Evolutionary conservation across 192 early-diverging fungal genomes (phyloP), one percentile per base, ranked within the genome.

Genomic region (Chytriomyces hyalinus): DNA sequence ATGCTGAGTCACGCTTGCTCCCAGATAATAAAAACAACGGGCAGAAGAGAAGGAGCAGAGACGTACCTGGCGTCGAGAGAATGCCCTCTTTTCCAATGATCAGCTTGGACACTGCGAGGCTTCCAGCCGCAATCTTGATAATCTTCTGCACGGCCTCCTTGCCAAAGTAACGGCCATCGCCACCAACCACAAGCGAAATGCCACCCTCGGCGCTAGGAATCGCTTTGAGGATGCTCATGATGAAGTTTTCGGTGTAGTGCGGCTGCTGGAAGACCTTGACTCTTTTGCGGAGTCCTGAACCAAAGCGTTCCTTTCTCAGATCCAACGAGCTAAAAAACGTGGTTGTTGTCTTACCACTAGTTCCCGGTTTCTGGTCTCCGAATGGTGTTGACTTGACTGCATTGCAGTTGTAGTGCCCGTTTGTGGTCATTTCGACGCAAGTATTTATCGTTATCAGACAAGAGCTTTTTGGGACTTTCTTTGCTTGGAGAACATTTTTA

Each of bases 361-460:
- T 99, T 62, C 97, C 97, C 46, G 96, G 97, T 85, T 97, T 98
- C 86, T 99, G 97, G 73, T 92, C 96, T n/a, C 91, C 91, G 65
- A 90, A 97, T 5, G 92, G 87, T 64, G 80, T 92, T 5, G 95
- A 96, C 6, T 84, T 49, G 28, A 96, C 87, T 1, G 76, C 36
- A 45, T 53, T 69, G 44, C 36, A 36, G 36, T 36, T 36, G 36
- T 36, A 36, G 4, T 36, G 36, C 3, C 36, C 36, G 36, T 36
- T 36, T 36, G 36, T 1, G 36, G 2, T 36, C 36, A 36, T 36
- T 36, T 36, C 0, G 36, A 36, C 36, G 36, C 36, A 36, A 36
- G 1, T 36, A 36, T 36, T 36, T 36, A 36, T 36, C 36, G 36
- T 36, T 36, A 36, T 36, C 36, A 36, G 36, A 36, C 36, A 36